Percentiles rank a stretch among this genome's conserved stretches.
Conservation (phyloP, 192 early-diverging fungal species). For the Borealophlyctis nickersoniae region DNA sequence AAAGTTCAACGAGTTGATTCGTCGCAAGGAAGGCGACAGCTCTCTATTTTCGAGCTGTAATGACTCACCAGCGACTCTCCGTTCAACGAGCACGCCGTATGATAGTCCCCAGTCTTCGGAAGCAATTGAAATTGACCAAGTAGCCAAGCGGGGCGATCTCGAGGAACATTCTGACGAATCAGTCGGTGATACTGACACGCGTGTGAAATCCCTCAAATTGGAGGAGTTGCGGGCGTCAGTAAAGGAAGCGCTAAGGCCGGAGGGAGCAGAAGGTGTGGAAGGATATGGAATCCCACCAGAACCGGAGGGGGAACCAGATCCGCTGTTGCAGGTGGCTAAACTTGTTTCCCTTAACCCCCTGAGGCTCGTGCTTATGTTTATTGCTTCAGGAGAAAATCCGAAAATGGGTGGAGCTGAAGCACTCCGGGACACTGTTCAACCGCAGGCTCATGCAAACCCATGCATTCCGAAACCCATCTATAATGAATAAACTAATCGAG, state of each 20-base stretch:
- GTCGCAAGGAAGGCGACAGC: no score
- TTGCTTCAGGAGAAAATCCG: slow-evolving; percentile 66
- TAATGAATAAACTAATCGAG: slow-evolving; percentile 83
- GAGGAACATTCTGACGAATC: no score
- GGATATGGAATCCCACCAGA: slow-evolving; percentile 60
- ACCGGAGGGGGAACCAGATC: slow-evolving; percentile 54
- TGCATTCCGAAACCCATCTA: slow-evolving; percentile 87
- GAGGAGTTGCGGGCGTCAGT: not conserved
- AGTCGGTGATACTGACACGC: no score
- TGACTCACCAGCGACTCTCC: no score
- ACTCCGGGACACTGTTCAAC: slow-evolving; percentile 76
- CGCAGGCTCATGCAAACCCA: slow-evolving; percentile 76
- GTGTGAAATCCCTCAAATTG: no score
- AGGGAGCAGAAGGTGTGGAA: slow-evolving; percentile 37
- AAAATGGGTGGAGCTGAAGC: slow-evolving; percentile 67
- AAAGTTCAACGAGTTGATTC: no score
- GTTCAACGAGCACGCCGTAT: no score
- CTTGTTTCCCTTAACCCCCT: not conserved
- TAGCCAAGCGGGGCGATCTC: no score
- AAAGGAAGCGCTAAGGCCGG: not conserved
- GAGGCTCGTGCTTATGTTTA: not conserved
- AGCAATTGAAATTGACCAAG: no score
- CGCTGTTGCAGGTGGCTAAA: slow-evolving; percentile 49
- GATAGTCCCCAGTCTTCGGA: no score
- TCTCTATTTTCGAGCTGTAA: no score